Conservation (phyloP, 2,329 filamentous ascomycete genomes). For the Fusarium bactridioides region DNA sequence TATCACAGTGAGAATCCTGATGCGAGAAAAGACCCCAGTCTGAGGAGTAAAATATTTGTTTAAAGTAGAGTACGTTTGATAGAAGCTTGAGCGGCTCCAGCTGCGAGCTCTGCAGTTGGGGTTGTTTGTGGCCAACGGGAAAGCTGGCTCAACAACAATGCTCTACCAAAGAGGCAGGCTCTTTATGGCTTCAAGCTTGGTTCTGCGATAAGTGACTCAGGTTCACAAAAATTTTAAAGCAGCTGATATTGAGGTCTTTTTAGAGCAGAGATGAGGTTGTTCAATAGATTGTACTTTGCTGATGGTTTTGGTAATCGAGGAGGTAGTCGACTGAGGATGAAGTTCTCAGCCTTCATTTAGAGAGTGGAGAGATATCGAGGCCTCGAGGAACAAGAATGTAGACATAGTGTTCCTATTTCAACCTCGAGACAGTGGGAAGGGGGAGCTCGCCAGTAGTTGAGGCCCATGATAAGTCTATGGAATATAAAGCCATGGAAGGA, state of each 20-base stretch:
- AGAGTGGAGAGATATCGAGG: neutral
- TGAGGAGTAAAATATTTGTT: fast-evolving
- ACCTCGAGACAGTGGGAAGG: neutral
- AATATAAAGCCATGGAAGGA: neutral
- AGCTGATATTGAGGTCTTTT: neutral
- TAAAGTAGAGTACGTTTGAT: neutral
- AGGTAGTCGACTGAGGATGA: neutral
- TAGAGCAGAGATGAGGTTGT: neutral
- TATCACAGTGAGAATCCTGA: neutral
- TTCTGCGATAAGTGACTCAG: too few species aligned
- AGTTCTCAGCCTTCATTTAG: neutral
- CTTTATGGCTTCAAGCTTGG: neutral
- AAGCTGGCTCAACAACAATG: neutral
- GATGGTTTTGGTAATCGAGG: neutral
- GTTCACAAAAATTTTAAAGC: neutral
- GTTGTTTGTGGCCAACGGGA: neutral
- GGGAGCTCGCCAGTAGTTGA: fast-evolving
- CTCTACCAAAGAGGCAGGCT: neutral
- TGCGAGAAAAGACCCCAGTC: neutral
- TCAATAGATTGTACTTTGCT: neutral
- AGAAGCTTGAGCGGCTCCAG: neutral
- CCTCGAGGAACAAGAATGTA: too few species aligned
- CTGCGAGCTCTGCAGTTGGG: neutral
- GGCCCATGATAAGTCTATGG: too few species aligned
- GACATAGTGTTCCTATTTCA: neutral